These are phyloP conservation scores for Solanum hybrid DNA, from an alignment of 305 asterid genomes.

Conservation along the genomic window DNA sequence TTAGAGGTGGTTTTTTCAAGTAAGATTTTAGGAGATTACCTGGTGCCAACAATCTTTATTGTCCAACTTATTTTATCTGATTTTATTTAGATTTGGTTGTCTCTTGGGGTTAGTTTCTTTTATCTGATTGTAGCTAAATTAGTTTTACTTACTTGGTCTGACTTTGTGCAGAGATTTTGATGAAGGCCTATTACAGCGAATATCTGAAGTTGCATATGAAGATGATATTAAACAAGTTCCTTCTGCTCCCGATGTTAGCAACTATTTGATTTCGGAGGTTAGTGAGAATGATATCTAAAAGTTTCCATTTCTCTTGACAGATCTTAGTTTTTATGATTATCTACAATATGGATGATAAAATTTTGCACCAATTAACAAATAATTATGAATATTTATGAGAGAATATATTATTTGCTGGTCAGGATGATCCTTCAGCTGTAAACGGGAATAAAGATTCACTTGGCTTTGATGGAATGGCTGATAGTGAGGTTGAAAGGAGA, in stretches of 20 bases:
- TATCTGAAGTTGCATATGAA: conserved; percentile 76
- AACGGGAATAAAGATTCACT: conserved; percentile 60
- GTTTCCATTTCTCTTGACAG: neutral
- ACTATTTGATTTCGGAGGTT: conserved; percentile 77
- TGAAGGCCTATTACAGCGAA: conserved; percentile 65
- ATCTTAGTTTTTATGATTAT: neutral
- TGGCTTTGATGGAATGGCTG: conserved; percentile 85
- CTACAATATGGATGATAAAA: neutral
- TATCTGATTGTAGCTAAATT: conserved; percentile 12
- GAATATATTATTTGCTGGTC: conserved; percentile 14
- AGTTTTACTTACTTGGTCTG: conserved; percentile 15
- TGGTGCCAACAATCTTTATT: neutral
- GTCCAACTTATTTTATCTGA: neutral
- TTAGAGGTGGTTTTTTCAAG: conserved; percentile 96
- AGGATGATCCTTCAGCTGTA: conserved; percentile 72
- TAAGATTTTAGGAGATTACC: conserved; percentile 30
- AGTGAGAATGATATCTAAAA: conserved; percentile 12
- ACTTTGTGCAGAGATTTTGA: conserved; percentile 70
- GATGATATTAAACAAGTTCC: conserved; percentile 52
- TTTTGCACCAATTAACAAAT: neutral
- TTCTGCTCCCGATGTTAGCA: conserved; percentile 83
- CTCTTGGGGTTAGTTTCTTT: neutral
- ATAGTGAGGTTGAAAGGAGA: conserved; percentile 83
- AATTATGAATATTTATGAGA: neutral
- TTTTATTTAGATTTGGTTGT: conserved; percentile 11